Base-by-base conservation (phyloP, 1,284 basidiomycete species). In the Cutaneotrichosporon curvatum region DNA sequence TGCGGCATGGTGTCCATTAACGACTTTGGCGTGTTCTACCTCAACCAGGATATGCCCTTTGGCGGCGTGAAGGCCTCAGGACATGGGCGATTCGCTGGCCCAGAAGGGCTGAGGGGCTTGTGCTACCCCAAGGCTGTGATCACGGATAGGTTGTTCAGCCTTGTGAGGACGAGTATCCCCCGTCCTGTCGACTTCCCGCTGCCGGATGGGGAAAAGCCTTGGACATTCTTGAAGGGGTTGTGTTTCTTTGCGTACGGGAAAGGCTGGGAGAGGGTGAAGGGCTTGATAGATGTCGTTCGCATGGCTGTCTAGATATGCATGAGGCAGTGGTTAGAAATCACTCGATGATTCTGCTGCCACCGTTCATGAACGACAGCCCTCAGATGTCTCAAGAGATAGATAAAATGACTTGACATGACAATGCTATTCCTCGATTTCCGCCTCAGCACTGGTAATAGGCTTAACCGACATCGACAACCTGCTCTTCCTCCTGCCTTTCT, bases 1-100 rank as follows among this genome's bases (percentile, higher is more conserved):
- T 91, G 88, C 57, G 94, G 94, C 33, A 97, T 98, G 94, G 91
- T 97, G 9, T 85, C 91, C 31, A 78, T 96, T 60, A 97, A 97
- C 62, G 90, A 94, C 46, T 94, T 94, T 65, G 91, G 83, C 19
- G 85, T 91, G 3, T 91, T 85, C 73, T 97, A 96, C 52, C 53
- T 67, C 57, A 94, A 88, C 67, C 92, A 96, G 76, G 85, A 88
- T 61, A 76, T 95, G 59, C 91, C 92, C 4, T 97, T 97, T 52
- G 92, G 92, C 28, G 92, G 91, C 28, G 79, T 81, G 41, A 97
- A 96, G 70, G 78, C 79, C 36, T 87, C 84, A 45, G 91, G 91
- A 36, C 90, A 91, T 63, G 89, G 87, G 11, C 80, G 91, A 53
- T 94, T 95, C 59, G 87, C 83, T 50, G 94, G 94, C 10, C 84